These are phyloP conservation scores for Cladosporium sp. DNA, from an alignment of 2,329 filamentous ascomycete species.

Conservation along the genomic window DNA sequence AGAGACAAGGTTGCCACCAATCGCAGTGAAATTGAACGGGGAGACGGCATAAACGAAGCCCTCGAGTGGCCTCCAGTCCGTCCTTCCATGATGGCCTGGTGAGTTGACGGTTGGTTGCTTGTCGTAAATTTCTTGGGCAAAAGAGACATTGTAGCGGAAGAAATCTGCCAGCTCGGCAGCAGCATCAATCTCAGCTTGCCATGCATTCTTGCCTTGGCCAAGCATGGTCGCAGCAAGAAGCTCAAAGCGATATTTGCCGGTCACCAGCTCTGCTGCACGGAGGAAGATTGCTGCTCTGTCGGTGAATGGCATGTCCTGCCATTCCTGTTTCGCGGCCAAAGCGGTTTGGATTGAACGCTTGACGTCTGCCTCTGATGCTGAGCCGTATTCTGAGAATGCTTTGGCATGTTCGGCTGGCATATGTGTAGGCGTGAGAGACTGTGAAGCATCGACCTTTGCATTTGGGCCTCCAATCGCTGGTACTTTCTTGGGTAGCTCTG, in stretches of 20 bases:
- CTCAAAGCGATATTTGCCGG: constrained; percentile 91
- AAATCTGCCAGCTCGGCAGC: constrained; percentile 92
- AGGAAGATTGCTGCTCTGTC: constrained; percentile 92
- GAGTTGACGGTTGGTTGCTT: constrained; percentile 83
- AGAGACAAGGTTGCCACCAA: constrained; percentile 79
- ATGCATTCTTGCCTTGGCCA: constrained; percentile 96
- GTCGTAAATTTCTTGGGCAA: constrained; percentile 84
- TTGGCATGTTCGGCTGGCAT: constrained; percentile 75
- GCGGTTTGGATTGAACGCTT: constrained; percentile 76
- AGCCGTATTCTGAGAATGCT: constrained; percentile 76
- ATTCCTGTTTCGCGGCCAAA: constrained; percentile 76
- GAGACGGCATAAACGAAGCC: constrained; percentile 93
- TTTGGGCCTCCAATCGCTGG: constrained; percentile 81
- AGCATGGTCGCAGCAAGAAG: constrained; percentile 95
- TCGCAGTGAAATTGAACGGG: constrained; percentile 97
- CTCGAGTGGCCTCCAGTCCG: constrained; percentile 85
- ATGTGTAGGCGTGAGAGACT: constrained; percentile 64
- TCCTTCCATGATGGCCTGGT: constrained; percentile 82
- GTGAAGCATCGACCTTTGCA: constrained; percentile 48
- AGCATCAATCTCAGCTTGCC: constrained; percentile 98
- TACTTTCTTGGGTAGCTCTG: constrained; percentile 67
- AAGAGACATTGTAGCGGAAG: constrained; percentile 84
- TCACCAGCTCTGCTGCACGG: constrained; percentile 88
- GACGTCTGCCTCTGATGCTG: constrained; percentile 72
- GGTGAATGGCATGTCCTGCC: constrained; percentile 82